These are phyloP conservation scores for Colletotrichum spaethianum DNA, from an alignment of 2,329 filamentous ascomycete genomes.

Conservation along the genomic window DNA sequence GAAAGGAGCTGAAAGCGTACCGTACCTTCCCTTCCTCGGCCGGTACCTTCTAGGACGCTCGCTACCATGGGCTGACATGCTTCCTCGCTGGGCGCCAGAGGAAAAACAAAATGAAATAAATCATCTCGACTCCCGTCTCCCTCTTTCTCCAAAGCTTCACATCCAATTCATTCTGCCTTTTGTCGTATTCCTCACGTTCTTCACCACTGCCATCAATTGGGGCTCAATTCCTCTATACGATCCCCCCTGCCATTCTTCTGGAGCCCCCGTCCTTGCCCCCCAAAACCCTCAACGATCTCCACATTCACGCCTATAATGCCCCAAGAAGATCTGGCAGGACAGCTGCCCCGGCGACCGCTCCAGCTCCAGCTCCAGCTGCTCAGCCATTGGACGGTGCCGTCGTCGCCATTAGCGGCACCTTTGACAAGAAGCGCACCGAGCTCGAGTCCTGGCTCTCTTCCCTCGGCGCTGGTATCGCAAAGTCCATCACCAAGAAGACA, in stretches of 20 bases:
- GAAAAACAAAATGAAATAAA: background rate
- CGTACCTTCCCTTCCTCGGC: slow-evolving; percentile 11
- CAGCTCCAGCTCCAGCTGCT: slow-evolving; percentile 21
- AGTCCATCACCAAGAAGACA: slow-evolving; percentile 63
- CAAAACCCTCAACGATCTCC: background rate
- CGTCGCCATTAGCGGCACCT: slow-evolving; percentile 73
- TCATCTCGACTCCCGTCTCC: background rate
- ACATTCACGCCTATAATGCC: slow-evolving; percentile 34
- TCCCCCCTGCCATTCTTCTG: background rate
- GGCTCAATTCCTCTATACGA: background rate
- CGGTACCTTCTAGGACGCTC: background rate
- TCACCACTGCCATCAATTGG: background rate
- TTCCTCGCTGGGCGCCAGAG: background rate
- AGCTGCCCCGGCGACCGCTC: slow-evolving; percentile 15
- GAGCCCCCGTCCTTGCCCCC: background rate
- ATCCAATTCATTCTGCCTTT: background rate
- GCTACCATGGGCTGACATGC: background rate
- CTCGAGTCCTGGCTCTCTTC: slow-evolving; percentile 61
- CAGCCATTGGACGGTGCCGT: slow-evolving; percentile 61
- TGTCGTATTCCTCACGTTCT: too few species aligned
- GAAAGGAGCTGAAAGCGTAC: slow-evolving; percentile 24
- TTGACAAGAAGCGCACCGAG: slow-evolving; percentile 65
- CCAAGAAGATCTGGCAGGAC: slow-evolving; percentile 35
- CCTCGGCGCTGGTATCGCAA: slow-evolving; percentile 65
- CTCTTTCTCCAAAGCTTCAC: background rate